Conservation (phyloP, 352 stramenopile genomes). For the Phytophthora palmivora region DNA sequence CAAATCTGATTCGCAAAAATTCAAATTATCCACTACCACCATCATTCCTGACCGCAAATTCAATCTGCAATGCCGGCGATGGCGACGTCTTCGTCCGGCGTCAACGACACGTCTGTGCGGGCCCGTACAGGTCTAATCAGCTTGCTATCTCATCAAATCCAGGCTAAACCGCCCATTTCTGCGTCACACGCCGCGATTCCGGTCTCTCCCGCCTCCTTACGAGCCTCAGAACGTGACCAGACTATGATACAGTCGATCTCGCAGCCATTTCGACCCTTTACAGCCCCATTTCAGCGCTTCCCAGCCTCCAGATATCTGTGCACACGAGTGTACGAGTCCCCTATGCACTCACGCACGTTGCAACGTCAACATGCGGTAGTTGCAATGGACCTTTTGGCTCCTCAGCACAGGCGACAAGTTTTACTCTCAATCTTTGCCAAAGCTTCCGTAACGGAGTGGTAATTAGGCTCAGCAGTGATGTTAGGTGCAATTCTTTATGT, state of each 20-base stretch:
- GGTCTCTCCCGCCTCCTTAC: slow-evolving; percentile 6
- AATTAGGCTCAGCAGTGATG: slow-evolving; percentile 6
- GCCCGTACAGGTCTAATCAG: slow-evolving; percentile 7
- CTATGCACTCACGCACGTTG: slow-evolving; percentile 11
- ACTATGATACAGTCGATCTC: slow-evolving; percentile 26
- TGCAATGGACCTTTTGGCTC: slow-evolving; percentile 35
- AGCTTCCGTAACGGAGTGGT: slow-evolving; percentile 47
- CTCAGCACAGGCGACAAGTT: slow-evolving; percentile 34
- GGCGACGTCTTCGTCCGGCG: slow-evolving; percentile 36
- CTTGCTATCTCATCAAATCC: slow-evolving; percentile 9
- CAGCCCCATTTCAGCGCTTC: slow-evolving; percentile 39
- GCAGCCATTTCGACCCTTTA: slow-evolving; percentile 1
- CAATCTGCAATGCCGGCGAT: slow-evolving; percentile 27
- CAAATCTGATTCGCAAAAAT: slow-evolving; percentile 13
- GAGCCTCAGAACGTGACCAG: slow-evolving; percentile 1
- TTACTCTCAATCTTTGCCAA: slow-evolving; percentile 52
- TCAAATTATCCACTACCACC: neutral
- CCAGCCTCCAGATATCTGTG: slow-evolving; percentile 32
- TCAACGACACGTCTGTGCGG: slow-evolving; percentile 11
- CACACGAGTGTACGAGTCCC: slow-evolving; percentile 22
- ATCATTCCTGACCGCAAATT: slow-evolving; percentile 28
- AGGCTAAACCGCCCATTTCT: neutral
- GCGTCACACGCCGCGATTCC: slow-evolving; percentile 6
- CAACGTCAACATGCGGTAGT: slow-evolving; percentile 29
- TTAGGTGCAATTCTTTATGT: neutral